Evolutionary conservation across 2,329 filamentous ascomycete species (phyloP).

Genomic region (Penicillium sp.): DNA sequence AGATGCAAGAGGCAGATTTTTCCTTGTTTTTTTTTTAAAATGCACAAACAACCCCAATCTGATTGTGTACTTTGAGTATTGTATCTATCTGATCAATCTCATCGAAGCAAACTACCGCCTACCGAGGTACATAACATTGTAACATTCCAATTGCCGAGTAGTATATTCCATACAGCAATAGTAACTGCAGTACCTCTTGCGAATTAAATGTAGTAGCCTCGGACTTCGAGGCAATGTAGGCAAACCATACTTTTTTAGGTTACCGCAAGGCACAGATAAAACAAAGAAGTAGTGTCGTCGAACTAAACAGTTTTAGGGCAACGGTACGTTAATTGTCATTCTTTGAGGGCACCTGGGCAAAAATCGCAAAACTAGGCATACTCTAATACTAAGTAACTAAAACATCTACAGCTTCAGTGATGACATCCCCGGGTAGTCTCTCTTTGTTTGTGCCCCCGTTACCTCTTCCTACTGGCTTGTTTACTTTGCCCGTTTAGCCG

Average conservation of each 20-base stretch:
- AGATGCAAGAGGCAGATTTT: background rate
- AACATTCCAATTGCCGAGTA: background rate
- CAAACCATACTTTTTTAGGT: background rate
- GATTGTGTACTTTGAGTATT: conserved; percentile 1
- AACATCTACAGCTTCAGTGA: background rate
- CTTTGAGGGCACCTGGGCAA: background rate
- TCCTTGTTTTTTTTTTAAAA: background rate
- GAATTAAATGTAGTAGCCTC: background rate
- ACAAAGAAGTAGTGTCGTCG: background rate
- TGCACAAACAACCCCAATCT: background rate
- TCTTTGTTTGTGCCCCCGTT: conserved; percentile 2
- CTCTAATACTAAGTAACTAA: background rate
- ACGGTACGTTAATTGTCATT: background rate
- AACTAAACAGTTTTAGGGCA: background rate
- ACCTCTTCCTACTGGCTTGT: background rate
- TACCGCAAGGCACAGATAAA: background rate
- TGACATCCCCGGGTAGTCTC: background rate
- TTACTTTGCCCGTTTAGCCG: conserved; percentile 3
- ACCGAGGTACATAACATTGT: background rate
- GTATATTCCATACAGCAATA: background rate
- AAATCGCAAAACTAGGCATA: background rate
- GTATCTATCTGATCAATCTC: conserved; percentile 5
- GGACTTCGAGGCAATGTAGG: background rate
- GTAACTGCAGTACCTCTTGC: background rate
- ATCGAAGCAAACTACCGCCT: background rate